Evolutionary conservation across 371 early-diverging fungal genomes (phyloP), one percentile per base, ranked within the genome.

Genomic region (Gilbertella persicaria): DNA sequence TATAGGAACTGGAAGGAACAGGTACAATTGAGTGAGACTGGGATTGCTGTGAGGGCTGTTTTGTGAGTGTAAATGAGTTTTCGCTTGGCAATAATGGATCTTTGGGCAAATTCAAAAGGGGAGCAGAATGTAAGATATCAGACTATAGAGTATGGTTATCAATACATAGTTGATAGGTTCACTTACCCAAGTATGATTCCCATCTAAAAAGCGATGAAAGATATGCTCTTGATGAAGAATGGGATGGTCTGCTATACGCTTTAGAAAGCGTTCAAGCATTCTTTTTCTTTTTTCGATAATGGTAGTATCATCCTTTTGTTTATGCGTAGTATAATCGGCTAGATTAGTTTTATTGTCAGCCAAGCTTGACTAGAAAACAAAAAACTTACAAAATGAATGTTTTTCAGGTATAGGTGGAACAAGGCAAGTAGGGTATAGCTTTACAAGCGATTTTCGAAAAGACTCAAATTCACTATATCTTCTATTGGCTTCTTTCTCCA

Each of bases 401-500:
- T 97, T 96, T 53, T 92, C 95, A 9, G 98, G 98, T 59, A 98
- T 95, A 35, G 96, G 96, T 16, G 98, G 96, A 16, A 97, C 84
- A 25, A 94, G 79, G 8, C 87, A 58, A 2, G 87, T 85, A 14
- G 96, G 96, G 64, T 96, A 88, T 38, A 91, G 78, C 35, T 80
- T 71, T 25, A 77, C 68, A 45, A 98, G 38, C 16, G 38, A 38
- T 38, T 38, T 38, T n/a, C 19, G 29, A 44, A 7, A 25, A 13
- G 26, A 28, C 16, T 44, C 45, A 28, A 29, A 44, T 28, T 9
- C 29, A 26, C 24, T 23, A 36, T 48, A 33, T 33, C 33, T 3
- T 33, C 33, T 33, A 8, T 33, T 33, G 33, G 13, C 33, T 12
- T 33, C 33, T 33, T 33, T 33, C 13, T 33, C 33, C 13, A 13